phyloP scores from a whole-genome alignment of 164 flowering plant genomes.

The Akebia trifoliata region DNA sequence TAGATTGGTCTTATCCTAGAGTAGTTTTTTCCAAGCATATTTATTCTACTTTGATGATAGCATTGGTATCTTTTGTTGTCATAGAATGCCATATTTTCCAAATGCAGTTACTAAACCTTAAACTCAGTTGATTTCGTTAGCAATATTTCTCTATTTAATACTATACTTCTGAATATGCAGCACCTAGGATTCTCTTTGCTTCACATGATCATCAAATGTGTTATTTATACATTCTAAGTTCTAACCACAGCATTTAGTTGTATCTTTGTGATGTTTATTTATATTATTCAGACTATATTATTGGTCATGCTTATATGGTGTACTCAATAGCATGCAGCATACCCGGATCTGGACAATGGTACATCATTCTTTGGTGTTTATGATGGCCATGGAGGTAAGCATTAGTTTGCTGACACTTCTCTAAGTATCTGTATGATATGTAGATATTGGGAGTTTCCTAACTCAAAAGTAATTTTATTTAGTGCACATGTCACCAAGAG shows the following conservation, averaged over 20 bases:
- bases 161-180: too few species aligned
- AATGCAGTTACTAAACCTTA: too few species aligned
- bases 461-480: background rate
- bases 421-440: background rate
- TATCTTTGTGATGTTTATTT: background rate
- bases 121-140: too few species aligned
- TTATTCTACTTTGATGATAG: too few species aligned
- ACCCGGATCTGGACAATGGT: conserved; percentile 65
- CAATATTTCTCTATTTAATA: too few species aligned
- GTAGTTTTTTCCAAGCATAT: too few species aligned
- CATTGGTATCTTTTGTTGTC: too few species aligned
- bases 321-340: conserved; percentile 80
- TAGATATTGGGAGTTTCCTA: background rate
- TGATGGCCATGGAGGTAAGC: conserved; percentile 99
- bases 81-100: too few species aligned
- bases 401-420: background rate
- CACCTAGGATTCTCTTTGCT: too few species aligned
- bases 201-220: too few species aligned
- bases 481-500: too few species aligned
- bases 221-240: background rate
- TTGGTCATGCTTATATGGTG: conserved; percentile 15
- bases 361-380: conserved; percentile 98
- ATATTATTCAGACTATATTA: background rate
- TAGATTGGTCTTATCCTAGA: too few species aligned
- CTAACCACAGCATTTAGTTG: background rate